phyloP scores from a whole-genome alignment of 1,284 basidiomycete genomes.

The Cryptococcus sp. region DNA sequence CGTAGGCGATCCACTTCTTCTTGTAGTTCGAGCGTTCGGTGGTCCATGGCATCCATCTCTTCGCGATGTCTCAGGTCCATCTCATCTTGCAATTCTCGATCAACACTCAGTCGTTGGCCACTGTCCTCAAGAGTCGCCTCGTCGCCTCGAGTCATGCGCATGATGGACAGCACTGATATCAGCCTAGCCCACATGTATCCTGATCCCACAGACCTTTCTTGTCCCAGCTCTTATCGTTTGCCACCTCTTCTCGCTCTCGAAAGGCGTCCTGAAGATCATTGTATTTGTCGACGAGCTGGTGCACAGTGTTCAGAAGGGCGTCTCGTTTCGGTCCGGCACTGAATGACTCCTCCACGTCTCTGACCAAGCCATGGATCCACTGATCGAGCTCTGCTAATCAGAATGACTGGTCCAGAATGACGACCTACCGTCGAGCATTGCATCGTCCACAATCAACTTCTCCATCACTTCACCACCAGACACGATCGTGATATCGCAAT shows the following conservation, averaged over 20 bases:
- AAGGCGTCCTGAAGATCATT: neutral
- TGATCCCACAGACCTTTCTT: neutral
- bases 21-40: conserved; percentile 61
- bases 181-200: too few relatives aligned
- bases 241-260: neutral
- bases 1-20: conserved; percentile 40
- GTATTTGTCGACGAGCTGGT: neutral
- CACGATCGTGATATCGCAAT: conserved; percentile 68
- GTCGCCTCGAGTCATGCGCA: too few relatives aligned
- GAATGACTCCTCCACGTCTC: neutral
- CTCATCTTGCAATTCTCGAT: conserved; percentile 5
- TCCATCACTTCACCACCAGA: conserved; percentile 46
- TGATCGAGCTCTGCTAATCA: neutral
- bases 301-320: neutral
- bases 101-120: too few relatives aligned
- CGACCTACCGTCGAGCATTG: conserved; percentile 64
- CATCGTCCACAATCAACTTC: conserved; percentile 56
- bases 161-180: too few relatives aligned
- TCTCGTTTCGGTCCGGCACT: neutral
- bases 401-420: neutral
- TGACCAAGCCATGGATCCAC: neutral
- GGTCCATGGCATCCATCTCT: conserved; percentile 63
- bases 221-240: neutral
- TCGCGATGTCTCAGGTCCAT: conserved; percentile 47
- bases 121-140: too few relatives aligned